Base-by-base conservation (phyloP, 1,139 yeast genomes). In the Nakaseomyces glabratus region DNA sequence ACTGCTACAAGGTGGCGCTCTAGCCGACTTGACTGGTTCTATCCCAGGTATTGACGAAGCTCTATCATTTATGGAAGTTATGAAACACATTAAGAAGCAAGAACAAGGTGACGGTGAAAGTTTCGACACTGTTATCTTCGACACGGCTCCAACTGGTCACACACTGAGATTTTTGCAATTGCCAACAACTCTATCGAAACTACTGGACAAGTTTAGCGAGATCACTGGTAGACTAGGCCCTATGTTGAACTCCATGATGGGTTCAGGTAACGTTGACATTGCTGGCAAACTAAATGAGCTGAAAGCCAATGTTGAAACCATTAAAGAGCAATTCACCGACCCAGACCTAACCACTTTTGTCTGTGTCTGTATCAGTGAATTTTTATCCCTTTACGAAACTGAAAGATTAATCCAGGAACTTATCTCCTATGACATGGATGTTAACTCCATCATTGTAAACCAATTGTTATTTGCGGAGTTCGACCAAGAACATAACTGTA, bases 31-130 rank as follows among this genome's bases (percentile, higher is more conserved):
- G 63, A 90, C 97, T 3, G 85, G 93, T 9, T 80, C 95, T 2
- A 86, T 90, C 45, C 98, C 98, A 8, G 98, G 98, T 60, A 86
- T 90, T 33, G 98, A 90, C 58, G 98, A 90, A 66, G 97, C 97
- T 0, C 71, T 90, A 51, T 85, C 96, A 21, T 90, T 90, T 57
- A 93, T 93, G 79, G 98, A 90, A 62, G 97, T 90, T 18, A 74
- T 90, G 70, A 90, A 90, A 58, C 97, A 90, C 55, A 90, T 90
- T 60, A 88, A 86, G 62, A 76, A 73, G 46, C 95, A 86, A 62
- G 60, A 60, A 43, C 48, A 47, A 23, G 69, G 64, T 31, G 67
- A 61, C 28, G 68, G 66, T 35, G 64, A 69, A 23, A 59, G 65
- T 32, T 90, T 82, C 57, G 84, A 82, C 49, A 86, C 95, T 9